phyloP scores from a whole-genome alignment of 768 basidiomycete species.

The Mycena capillaripes region DNA sequence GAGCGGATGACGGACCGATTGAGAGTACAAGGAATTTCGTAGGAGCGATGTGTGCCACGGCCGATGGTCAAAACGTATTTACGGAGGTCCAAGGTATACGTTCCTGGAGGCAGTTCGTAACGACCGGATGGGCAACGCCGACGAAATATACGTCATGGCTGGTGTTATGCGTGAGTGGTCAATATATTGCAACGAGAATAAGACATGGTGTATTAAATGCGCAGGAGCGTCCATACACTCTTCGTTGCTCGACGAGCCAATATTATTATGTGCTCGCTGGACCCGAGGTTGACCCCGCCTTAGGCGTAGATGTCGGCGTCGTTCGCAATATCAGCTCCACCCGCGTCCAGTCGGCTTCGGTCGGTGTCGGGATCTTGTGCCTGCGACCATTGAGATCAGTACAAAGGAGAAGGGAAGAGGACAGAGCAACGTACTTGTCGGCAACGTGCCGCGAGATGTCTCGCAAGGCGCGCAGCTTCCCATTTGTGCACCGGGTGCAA shows the following conservation, averaged over 20 bases:
- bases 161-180: background rate
- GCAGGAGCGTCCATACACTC: background rate
- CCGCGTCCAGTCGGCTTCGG: constrained; percentile 18
- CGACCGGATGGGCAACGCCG: too few relatives aligned
- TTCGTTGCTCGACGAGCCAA: background rate
- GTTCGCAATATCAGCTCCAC: constrained; percentile 18
- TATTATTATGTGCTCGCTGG: background rate
- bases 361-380: constrained; percentile 1
- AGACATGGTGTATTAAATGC: background rate
- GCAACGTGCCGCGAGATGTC: constrained; percentile 15
- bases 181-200: background rate
- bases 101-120: too few relatives aligned
- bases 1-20: background rate
- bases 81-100: too few relatives aligned
- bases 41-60: background rate
- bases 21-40: background rate
- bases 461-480: constrained; percentile 27
- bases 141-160: too few relatives aligned
- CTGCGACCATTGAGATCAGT: background rate
- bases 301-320: background rate
- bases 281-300: background rate
- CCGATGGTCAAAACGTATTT: background rate
- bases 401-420: background rate
- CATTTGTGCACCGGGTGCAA: constrained; percentile 16
- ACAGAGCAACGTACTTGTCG: constrained; percentile 23